phyloP scores from a whole-genome alignment of 2,329 filamentous ascomycete species.

The Epichloe typhina region DNA sequence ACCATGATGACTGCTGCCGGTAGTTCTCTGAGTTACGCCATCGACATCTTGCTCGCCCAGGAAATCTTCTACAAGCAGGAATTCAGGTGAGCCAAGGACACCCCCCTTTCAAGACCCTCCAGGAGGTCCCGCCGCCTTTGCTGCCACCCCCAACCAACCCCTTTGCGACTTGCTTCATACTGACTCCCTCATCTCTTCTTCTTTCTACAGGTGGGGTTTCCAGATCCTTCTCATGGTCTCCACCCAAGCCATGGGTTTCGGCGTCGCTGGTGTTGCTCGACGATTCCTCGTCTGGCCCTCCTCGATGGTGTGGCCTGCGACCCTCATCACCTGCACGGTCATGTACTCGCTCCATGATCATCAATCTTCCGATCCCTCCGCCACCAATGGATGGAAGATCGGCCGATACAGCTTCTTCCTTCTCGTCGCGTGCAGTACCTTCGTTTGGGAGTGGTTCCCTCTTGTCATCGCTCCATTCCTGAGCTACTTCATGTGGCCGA shows the following conservation, averaged over 20 bases:
- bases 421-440: conserved; percentile 34
- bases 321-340: conserved; percentile 46
- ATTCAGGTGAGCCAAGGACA: conserved; percentile 25
- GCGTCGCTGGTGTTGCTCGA: conserved; percentile 45
- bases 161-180: not conserved
- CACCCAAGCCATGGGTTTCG: conserved; percentile 50
- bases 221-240: conserved; percentile 47
- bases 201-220: conserved; percentile 28
- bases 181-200: conserved; percentile 11
- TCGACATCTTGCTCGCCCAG: conserved; percentile 28
- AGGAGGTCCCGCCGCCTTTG: too few species aligned
- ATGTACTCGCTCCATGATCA: conserved; percentile 54
- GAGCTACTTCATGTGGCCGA: conserved; percentile 45
- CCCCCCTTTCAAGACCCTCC: too few species aligned
- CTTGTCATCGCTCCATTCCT: conserved; percentile 46
- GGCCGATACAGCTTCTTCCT: conserved; percentile 45
- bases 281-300: conserved; percentile 48
- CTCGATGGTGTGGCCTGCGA: conserved; percentile 51
- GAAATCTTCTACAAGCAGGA: conserved; percentile 37
- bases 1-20: conserved; percentile 30
- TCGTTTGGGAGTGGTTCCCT: conserved; percentile 46
- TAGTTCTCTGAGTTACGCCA: conserved; percentile 21
- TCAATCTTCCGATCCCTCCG: conserved; percentile 34
- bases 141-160: too few species aligned
- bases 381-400: conserved; percentile 44